phyloP scores from a whole-genome alignment of 1,139 yeast species.

The Lodderomyces margitis region DNA sequence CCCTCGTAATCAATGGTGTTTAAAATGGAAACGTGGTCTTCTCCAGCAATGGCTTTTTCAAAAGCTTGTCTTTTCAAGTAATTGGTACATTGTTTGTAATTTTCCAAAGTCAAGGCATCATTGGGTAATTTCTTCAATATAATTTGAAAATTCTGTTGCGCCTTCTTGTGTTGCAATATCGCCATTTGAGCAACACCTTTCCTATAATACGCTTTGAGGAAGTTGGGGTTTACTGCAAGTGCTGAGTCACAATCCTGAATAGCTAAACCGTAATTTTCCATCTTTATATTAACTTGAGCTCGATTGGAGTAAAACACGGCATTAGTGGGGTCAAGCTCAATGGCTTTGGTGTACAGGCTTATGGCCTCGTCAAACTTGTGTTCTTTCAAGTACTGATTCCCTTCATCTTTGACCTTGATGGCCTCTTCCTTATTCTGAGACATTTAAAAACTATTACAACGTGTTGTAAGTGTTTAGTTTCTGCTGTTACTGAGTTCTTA shows the following conservation, averaged over 20 bases:
- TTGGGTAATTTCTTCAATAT: slow-evolving; percentile 65
- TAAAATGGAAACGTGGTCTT: slow-evolving; percentile 38
- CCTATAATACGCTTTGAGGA: slow-evolving; percentile 77
- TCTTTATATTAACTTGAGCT: slow-evolving; percentile 84
- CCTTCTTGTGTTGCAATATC: slow-evolving; percentile 70
- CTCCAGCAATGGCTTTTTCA: slow-evolving; percentile 82
- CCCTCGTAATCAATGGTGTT: slow-evolving; percentile 48
- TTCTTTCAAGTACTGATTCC: slow-evolving; percentile 66
- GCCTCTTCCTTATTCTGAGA: slow-evolving; percentile 36
- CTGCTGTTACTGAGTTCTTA: background rate
- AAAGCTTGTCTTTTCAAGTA: slow-evolving; percentile 75
- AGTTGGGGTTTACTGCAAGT: slow-evolving; percentile 60
- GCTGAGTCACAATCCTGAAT: slow-evolving; percentile 75
- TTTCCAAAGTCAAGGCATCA: slow-evolving; percentile 66
- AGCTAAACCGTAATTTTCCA: slow-evolving; percentile 86
- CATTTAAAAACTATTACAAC: too few species aligned
- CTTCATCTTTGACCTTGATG: slow-evolving; percentile 59
- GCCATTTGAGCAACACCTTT: slow-evolving; percentile 84
- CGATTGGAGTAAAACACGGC: slow-evolving; percentile 82
- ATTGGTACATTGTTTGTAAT: slow-evolving; percentile 62
- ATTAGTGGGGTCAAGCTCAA: slow-evolving; percentile 60
- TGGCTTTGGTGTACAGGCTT: slow-evolving; percentile 73
- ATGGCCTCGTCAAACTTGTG: slow-evolving; percentile 69
- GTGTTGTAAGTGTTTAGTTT: too few species aligned
- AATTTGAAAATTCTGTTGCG: slow-evolving; percentile 64